phyloP scores from a whole-genome alignment of 805 yeast species.

The Candida broadrunensis region DNA sequence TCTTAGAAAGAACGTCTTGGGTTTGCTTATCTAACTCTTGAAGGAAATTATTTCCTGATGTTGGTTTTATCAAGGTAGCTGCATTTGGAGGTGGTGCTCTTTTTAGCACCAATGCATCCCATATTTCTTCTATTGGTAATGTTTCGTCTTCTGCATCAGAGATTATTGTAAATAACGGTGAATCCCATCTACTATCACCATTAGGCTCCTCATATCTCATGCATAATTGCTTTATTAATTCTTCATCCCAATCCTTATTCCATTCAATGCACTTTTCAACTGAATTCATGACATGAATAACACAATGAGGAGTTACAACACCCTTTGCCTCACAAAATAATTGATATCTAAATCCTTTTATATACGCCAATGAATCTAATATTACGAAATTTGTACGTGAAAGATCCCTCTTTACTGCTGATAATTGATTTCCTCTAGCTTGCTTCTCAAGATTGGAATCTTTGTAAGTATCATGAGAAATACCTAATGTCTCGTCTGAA shows the following conservation, averaged over 20 bases:
- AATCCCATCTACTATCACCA: constrained; percentile 84
- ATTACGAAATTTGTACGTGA: constrained; percentile 70
- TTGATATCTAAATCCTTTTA: constrained; percentile 94
- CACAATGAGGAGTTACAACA: constrained; percentile 74
- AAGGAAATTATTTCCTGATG: constrained; percentile 69
- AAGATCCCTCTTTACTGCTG: constrained; percentile 83
- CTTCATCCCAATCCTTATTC: constrained; percentile 68
- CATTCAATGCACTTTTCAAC: constrained; percentile 58
- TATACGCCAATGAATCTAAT: constrained; percentile 82
- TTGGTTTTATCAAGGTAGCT: constrained; percentile 81
- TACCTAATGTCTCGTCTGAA: constrained; percentile 75
- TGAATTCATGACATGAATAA: constrained; percentile 75
- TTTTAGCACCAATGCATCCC: constrained; percentile 58
- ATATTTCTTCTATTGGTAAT: constrained; percentile 64
- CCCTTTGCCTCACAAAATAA: constrained; percentile 91
- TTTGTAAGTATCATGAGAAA: constrained; percentile 61
- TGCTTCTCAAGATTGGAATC: constrained; percentile 78
- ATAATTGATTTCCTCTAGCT: constrained; percentile 78
- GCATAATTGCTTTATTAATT: constrained; percentile 61
- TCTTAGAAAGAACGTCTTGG: constrained; percentile 56
- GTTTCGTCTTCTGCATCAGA: constrained; percentile 46
- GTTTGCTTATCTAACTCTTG: constrained; percentile 77
- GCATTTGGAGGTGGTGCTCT: constrained; percentile 75
- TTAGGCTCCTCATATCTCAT: constrained; percentile 95
- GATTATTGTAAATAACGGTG: constrained; percentile 76